Base-by-base conservation (phyloP, 1,139 yeast genomes). In the Candida sanyaensis region DNA sequence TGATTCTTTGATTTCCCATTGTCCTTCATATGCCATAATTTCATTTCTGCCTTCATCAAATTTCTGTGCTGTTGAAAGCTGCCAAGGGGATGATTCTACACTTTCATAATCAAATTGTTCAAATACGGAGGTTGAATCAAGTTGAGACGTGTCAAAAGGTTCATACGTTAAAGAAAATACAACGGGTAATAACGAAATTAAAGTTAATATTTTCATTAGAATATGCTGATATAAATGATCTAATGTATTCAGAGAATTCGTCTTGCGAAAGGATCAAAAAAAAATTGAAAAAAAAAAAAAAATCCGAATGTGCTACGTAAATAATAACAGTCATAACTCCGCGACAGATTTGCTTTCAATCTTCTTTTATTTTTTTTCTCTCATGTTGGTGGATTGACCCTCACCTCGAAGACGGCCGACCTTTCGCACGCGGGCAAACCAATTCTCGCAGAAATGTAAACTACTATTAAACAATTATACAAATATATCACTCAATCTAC, bases 1-100 rank as follows among this genome's bases (percentile, higher is more conserved):
- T 5, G 85, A 69, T 8, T 34, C 21, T 61, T 84, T 90, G 46
- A 89, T 74, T 5, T 69, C 68, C 97, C 97, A 90, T 60, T 80
- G 67, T 12, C 97, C 97, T 17, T 65, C 75, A 62, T 87, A 88
- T 5, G 81, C 64, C 54, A 80, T 76, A 4, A 44, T 38, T 36
- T 55, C 50, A 27, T 54, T 49, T 39, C 55, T 52, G 4, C 55
- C 56, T 51, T 74, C 78, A 53, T 76, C 75, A 51, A 74, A 77
- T 60, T 80, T 83, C 59, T 72, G 72, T 27, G 88, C 85, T 42
- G 71, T 68, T 7, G 95, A 86, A 10, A 79, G 71, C 49, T 68
- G 72, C 97, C 96, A 90, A 37, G 77, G 69, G 2, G 80, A 71
- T 9, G 70, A 65, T 12, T 66, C 70, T 13, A 77, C 71, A 12